Evolutionary conservation across 768 basidiomycete genomes (phyloP).

Genomic region (Candolleomyces aberdarensis): DNA sequence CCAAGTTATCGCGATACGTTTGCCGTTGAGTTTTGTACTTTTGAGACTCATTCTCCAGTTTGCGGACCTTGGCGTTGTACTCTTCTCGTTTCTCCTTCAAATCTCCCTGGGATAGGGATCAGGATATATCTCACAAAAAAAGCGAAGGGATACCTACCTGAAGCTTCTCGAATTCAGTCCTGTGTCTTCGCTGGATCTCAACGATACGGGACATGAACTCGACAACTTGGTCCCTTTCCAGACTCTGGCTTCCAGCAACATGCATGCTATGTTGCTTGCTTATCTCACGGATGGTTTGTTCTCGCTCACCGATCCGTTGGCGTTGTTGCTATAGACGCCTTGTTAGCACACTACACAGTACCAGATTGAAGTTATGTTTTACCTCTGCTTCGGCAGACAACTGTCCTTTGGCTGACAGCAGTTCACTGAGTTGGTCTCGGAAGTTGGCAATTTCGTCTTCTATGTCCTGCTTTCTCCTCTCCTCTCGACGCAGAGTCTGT

Average conservation of each 20-base stretch:
- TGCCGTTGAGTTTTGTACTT: constrained; percentile 51
- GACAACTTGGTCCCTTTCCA: constrained; percentile 67
- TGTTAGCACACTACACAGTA: too few relatives aligned
- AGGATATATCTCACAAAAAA: not conserved
- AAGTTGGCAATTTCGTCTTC: constrained; percentile 55
- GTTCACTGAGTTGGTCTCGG: constrained; percentile 51
- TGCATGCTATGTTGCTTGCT: constrained; percentile 66
- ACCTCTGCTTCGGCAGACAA: constrained; percentile 76
- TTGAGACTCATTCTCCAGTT: constrained; percentile 54
- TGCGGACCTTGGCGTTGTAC: constrained; percentile 56
- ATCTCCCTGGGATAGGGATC: constrained; percentile 42
- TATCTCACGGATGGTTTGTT: constrained; percentile 68
- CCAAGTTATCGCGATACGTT: constrained; percentile 55
- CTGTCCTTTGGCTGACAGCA: constrained; percentile 62
- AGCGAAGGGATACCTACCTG: constrained; percentile 43
- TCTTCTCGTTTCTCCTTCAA: constrained; percentile 56
- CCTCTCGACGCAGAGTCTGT: constrained; percentile 43
- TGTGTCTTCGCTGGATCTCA: constrained; percentile 61
- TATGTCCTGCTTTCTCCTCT: constrained; percentile 54
- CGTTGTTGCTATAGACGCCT: constrained; percentile 59
- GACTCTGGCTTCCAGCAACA: constrained; percentile 62
- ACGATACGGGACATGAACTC: constrained; percentile 70
- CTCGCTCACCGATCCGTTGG: constrained; percentile 64
- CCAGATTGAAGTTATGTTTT: not conserved
- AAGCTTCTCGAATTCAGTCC: constrained; percentile 59